Evolutionary conservation across 306 rosid species (phyloP), one percentile per base, ranked within the genome.

Genomic region (Lupinus albus): DNA sequence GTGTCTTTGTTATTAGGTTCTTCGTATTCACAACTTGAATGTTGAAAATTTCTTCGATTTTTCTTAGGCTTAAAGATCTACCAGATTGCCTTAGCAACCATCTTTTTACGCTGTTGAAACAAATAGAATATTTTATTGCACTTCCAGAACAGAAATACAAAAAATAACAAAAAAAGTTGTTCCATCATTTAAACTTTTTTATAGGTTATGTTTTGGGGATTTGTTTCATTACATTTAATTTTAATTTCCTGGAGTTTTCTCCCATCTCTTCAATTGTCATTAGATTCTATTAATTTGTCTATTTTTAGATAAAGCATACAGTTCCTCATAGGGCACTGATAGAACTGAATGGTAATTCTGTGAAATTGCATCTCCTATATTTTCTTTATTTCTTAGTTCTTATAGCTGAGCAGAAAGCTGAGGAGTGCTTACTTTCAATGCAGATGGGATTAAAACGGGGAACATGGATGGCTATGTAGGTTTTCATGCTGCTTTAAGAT

Each of bases 391-490:
- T 13, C 48, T 70, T 66, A 2, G 57, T 47, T 13, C 48, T 14
- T 30, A 21, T 38, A 38, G 67, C 74, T 77, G 56, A 68, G 54
- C 52, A 11, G 25, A 59, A 74, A 68, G 56, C 67, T 44, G 62
- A 53, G 60, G 45, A 45, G 59, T 47, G 35, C 64, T 75, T 80
- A n/a, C 32, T 71, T 73, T 54, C 20, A 47, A 49, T 78, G 81
- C 84, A 92, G 98, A 81, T 84, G 95, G 87, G 74, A 67, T 76
- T 64, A 87, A 83, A 64, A 68, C 80, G 3, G 90, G 74, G 20
- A 82, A 84, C 71, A 88, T 93, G 99, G 96, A 93, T 71, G 96
- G 92, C 25, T 93, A 82, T 76, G 86, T 86, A 16, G 97, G 97
- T 74, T 93, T 93, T 76, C 99, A 93, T 68, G 96, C 97, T 71